A percentile compares a stretch with the other conserved stretches of the same genome.
phyloP scores from a whole-genome alignment of 371 early-diverging fungal species.

The Saksenaea vasiformis region DNA sequence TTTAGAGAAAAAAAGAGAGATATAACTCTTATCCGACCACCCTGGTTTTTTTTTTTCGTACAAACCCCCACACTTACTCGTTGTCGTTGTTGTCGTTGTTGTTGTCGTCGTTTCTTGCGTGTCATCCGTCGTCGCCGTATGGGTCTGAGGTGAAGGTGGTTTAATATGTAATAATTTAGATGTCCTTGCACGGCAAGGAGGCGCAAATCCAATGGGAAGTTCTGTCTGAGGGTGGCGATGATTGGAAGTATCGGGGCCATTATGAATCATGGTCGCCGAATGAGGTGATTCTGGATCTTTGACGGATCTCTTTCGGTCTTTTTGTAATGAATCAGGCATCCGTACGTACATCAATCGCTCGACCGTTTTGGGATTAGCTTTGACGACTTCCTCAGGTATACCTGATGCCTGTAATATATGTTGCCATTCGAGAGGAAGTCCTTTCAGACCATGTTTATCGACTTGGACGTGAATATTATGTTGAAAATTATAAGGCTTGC shows the following conservation, averaged over 20 bases:
- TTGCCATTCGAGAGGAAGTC: slow-evolving; percentile 62
- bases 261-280: slow-evolving; percentile 21
- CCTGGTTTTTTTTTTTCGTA: too few relatives aligned
- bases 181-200: slow-evolving; percentile 47
- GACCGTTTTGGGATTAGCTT: slow-evolving; percentile 55
- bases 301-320: slow-evolving; percentile 7
- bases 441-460: slow-evolving; percentile 54
- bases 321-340: slow-evolving; percentile 51
- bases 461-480: slow-evolving; percentile 65
- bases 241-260: slow-evolving; percentile 16
- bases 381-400: slow-evolving; percentile 54
- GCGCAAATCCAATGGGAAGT: slow-evolving; percentile 50
- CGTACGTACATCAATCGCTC: slow-evolving; percentile 56
- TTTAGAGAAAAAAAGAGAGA: too few relatives aligned
- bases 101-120: background rate
- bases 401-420: slow-evolving; percentile 56
- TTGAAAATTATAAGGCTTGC: slow-evolving; percentile 65
- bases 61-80: background rate
- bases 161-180: slow-evolving; percentile 32
- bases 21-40: too few relatives aligned
- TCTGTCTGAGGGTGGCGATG: slow-evolving; percentile 1
- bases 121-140: background rate
- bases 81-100: too few relatives aligned
- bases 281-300: slow-evolving; percentile 21
- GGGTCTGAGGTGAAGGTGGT: slow-evolving; percentile 1